A percentile compares a stretch with the other conserved stretches of the same genome.
phyloP scores from a whole-genome alignment of 768 basidiomycete species.

The Tephrocybe sp. region DNA sequence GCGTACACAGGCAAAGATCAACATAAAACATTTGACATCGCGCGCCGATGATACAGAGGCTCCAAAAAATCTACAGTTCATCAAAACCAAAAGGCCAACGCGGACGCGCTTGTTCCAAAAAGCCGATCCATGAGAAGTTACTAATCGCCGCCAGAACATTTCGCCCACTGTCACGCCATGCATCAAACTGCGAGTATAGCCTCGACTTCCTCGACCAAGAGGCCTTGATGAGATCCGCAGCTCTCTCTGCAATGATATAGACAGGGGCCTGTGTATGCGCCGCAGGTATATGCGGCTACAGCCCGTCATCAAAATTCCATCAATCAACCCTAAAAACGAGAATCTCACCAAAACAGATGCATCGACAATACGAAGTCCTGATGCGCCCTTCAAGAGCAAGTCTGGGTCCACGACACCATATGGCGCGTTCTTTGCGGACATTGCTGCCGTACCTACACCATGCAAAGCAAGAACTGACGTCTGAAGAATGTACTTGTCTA shows the following conservation, averaged over 20 bases:
- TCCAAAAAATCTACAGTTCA: no score
- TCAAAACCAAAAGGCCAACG: no score
- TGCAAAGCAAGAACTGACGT: constrained; percentile 17
- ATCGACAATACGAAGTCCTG: constrained; percentile 32
- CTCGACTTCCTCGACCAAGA: no score
- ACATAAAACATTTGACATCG: no score
- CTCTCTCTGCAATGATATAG: constrained; percentile 21
- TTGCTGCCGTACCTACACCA: constrained; percentile 14
- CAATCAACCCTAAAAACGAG: not conserved
- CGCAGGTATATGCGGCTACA: constrained; percentile 14
- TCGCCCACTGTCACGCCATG: no score
- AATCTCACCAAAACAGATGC: constrained; percentile 24
- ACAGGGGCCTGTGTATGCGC: constrained; percentile 21
- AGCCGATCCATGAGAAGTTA: no score
- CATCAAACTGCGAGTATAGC: no score
- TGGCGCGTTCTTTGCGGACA: constrained; percentile 18
- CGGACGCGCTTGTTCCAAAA: no score
- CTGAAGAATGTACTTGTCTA: constrained; percentile 2
- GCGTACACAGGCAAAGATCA: no score
- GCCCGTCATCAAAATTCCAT: not conserved
- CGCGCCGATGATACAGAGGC: no score
- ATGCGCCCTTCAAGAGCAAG: constrained; percentile 26
- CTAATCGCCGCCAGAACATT: no score
- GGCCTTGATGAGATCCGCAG: constrained; percentile 3
- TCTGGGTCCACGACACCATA: constrained; percentile 29